phyloP scores from a whole-genome alignment of 768 basidiomycete species.

The Tephrocybe sp. region DNA sequence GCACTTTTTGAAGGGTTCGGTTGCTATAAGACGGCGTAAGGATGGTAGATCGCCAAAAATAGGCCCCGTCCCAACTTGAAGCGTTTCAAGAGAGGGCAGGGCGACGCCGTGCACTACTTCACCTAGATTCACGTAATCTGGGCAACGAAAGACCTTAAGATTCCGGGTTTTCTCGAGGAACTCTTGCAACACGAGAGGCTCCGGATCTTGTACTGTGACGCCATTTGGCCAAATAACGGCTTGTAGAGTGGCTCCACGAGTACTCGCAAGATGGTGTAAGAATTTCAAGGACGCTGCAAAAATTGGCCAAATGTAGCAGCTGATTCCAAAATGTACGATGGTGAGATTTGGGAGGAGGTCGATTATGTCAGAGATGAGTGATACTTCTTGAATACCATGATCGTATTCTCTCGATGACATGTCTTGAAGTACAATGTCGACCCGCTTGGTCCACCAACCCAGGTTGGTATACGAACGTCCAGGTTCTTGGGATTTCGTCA shows the following conservation, averaged over 20 bases:
- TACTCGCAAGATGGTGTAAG: constrained; percentile 8
- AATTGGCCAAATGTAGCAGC: neutral
- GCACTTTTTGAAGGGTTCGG: neutral
- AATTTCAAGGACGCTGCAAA: constrained; percentile 3
- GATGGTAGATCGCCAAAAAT: constrained; percentile 6
- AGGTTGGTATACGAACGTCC: neutral
- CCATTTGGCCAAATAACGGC: constrained; percentile 9
- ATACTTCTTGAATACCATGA: too few species aligned
- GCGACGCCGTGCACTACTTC: neutral
- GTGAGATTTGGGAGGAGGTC: constrained; percentile 19
- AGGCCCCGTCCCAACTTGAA: neutral
- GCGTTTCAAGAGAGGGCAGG: constrained; percentile 3
- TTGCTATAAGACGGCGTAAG: constrained; percentile 13
- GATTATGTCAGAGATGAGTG: constrained; percentile 11
- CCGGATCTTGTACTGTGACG: neutral
- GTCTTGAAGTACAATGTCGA: constrained; percentile 21
- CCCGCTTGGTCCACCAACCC: constrained; percentile 18
- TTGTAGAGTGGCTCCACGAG: constrained; percentile 6
- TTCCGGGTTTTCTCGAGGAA: constrained; percentile 10
- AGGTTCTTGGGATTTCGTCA: neutral
- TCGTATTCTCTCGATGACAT: too few species aligned
- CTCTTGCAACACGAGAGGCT: neutral
- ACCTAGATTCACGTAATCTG: neutral
- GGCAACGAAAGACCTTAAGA: constrained; percentile 10
- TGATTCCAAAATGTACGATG: constrained; percentile 9